Evolutionary conservation across 352 stramenopile genomes (phyloP).

Genomic region (Elongisporangium undulatum): DNA sequence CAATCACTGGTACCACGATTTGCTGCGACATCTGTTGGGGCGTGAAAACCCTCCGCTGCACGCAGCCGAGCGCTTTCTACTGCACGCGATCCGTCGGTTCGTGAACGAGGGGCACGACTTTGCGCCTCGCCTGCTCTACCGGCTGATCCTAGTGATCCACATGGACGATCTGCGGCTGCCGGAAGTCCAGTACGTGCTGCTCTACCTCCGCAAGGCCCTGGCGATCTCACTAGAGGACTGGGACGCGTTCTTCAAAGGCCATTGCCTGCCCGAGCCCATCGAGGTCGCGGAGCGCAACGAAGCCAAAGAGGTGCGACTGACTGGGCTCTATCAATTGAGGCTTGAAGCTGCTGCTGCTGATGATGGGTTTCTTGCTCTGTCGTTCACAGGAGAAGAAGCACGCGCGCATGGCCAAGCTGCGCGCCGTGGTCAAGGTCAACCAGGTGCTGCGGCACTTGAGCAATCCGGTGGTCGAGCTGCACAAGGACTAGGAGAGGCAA

Average conservation of each 20-base stretch:
- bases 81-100: slow-evolving; percentile 41
- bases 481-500: not conserved
- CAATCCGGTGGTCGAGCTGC: not conserved
- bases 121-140: slow-evolving; percentile 28
- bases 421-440: slow-evolving; percentile 22
- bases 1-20: slow-evolving; percentile 44
- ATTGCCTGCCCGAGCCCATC: slow-evolving; percentile 24
- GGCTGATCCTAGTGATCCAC: slow-evolving; percentile 39
- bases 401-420: slow-evolving; percentile 17
- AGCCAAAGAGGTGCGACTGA: slow-evolving; percentile 11
- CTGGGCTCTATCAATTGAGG: not conserved
- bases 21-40: slow-evolving; percentile 40
- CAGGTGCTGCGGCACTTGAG: slow-evolving; percentile 23
- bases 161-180: slow-evolving; percentile 34
- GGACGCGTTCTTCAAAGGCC: slow-evolving; percentile 32
- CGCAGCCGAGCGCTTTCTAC: slow-evolving; percentile 46
- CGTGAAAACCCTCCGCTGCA: slow-evolving; percentile 28
- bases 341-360: not conserved
- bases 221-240: slow-evolving; percentile 30
- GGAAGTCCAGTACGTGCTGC: slow-evolving; percentile 48
- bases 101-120: slow-evolving; percentile 44
- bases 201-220: slow-evolving; percentile 35
- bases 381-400: slow-evolving; percentile 16
- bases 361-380: not conserved
- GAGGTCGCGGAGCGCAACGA: slow-evolving; percentile 25